These are phyloP conservation scores for Patellaria atrata DNA, from an alignment of 495 filamentous ascomycete genomes.

Conservation along the genomic window DNA sequence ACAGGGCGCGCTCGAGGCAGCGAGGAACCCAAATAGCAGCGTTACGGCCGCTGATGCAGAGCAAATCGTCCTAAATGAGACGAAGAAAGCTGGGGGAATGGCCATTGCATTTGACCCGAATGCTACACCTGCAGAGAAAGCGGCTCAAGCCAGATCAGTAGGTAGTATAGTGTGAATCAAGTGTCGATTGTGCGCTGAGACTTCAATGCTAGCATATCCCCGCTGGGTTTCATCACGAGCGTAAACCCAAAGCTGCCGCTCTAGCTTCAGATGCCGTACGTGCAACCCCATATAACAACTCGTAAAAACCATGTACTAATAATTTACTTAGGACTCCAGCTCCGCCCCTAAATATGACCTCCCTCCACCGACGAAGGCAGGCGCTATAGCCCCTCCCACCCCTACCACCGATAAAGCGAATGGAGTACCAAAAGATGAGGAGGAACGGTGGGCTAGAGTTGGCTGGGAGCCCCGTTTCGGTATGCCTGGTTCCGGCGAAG, in stretches of 20 bases:
- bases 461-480: slow-evolving; percentile 88
- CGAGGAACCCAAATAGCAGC: slow-evolving; percentile 49
- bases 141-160: slow-evolving; percentile 63
- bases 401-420: slow-evolving; percentile 30
- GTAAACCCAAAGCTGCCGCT: slow-evolving; percentile 50
- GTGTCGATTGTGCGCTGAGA: slow-evolving; percentile 12
- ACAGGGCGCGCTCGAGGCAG: slow-evolving; percentile 60
- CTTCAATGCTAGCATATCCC: slow-evolving; percentile 35
- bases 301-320: slow-evolving; percentile 7
- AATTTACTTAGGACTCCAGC: slow-evolving; percentile 41
- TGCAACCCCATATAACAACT: slow-evolving; percentile 2
- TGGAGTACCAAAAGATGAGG: slow-evolving; percentile 39
- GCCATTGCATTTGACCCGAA: slow-evolving; percentile 81
- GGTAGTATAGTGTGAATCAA: slow-evolving; percentile 21
- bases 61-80: slow-evolving; percentile 55
- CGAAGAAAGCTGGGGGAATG: slow-evolving; percentile 55
- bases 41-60: slow-evolving; percentile 59
- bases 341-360: slow-evolving; percentile 61
- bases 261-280: slow-evolving; percentile 59
- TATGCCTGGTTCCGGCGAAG: slow-evolving; percentile 29
- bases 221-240: slow-evolving; percentile 46
- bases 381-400: slow-evolving; percentile 36
- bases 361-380: slow-evolving; percentile 56
- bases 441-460: slow-evolving; percentile 46
- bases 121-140: slow-evolving; percentile 72